Evolutionary conservation across 208 protist genomes (phyloP).

Genomic region (Leishmania mexicana): DNA sequence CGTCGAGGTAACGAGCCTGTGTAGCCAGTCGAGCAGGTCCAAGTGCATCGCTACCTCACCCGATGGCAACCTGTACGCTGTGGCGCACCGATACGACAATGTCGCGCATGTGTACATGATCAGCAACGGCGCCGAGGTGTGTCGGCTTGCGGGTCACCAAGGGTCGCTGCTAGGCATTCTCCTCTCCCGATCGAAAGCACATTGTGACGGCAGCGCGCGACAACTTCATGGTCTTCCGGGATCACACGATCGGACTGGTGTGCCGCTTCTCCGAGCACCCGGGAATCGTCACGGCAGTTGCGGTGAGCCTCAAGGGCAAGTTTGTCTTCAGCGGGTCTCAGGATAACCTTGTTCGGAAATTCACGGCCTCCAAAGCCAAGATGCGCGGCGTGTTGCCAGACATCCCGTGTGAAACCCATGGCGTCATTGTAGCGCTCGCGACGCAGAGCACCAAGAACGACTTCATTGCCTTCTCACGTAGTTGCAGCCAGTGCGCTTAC

Average conservation of each 20-base stretch:
- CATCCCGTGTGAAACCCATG: slow-evolving; percentile 19
- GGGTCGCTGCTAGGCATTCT: slow-evolving; percentile 51
- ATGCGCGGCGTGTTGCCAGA: slow-evolving; percentile 29
- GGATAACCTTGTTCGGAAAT: slow-evolving; percentile 52
- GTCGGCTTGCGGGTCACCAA: slow-evolving; percentile 47
- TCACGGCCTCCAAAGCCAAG: slow-evolving; percentile 42
- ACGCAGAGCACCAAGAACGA: slow-evolving; percentile 51
- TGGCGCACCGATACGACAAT: slow-evolving; percentile 57
- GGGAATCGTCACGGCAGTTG: slow-evolving; percentile 57
- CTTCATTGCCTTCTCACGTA: slow-evolving; percentile 50
- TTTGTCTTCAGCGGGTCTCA: slow-evolving; percentile 69
- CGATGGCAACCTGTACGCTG: slow-evolving; percentile 47
- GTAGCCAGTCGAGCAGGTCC: slow-evolving; percentile 43
- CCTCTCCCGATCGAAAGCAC: slow-evolving; percentile 56
- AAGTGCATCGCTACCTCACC: slow-evolving; percentile 59
- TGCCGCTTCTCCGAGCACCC: slow-evolving; percentile 59
- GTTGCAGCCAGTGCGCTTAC: slow-evolving; percentile 48
- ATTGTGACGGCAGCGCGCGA: slow-evolving; percentile 57
- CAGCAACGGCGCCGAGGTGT: slow-evolving; percentile 39
- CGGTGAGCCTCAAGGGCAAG: slow-evolving; percentile 52
- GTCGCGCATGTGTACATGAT: slow-evolving; percentile 57
- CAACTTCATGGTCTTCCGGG: slow-evolving; percentile 54
- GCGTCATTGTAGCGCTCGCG: slow-evolving; percentile 57
- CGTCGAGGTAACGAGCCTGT: slow-evolving; percentile 36
- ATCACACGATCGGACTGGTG: slow-evolving; percentile 53